phyloP scores from a whole-genome alignment of 257 asterid species.

The Prunella vulgaris region DNA sequence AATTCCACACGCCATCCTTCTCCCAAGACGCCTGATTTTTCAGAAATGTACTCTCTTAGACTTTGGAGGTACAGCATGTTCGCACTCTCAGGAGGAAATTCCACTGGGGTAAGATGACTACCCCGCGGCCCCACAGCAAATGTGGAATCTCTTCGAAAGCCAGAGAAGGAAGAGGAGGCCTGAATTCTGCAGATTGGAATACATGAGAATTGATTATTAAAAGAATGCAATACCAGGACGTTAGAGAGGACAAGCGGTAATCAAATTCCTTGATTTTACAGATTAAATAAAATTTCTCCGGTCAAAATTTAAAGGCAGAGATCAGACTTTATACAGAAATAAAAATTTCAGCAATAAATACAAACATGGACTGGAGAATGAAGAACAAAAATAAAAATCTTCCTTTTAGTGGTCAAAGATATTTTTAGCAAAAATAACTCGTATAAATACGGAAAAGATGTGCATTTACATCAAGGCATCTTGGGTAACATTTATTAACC shows the following conservation, averaged over 20 bases:
- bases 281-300: neutral
- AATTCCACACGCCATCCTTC: constrained; percentile 89
- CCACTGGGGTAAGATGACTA: constrained; percentile 31
- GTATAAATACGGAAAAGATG: constrained; percentile 10
- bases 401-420: neutral
- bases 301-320: neutral
- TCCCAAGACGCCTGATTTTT: constrained; percentile 59
- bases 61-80: constrained; percentile 52
- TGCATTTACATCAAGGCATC: neutral
- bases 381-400: neutral
- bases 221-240: neutral
- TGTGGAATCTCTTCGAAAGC: constrained; percentile 30
- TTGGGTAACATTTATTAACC: constrained; percentile 4
- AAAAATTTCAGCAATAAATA: constrained; percentile 4
- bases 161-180: constrained; percentile 38
- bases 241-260: constrained; percentile 2
- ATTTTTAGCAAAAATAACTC: constrained; percentile 10
- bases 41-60: constrained; percentile 62
- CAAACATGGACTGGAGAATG: neutral
- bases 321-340: neutral
- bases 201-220: constrained; percentile 6
- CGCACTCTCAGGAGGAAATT: constrained; percentile 32
- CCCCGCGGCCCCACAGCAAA: constrained; percentile 28
- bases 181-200: constrained; percentile 45
- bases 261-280: neutral